These are phyloP conservation scores for Hypoxylon sp. DNA, from an alignment of 2,329 filamentous ascomycete genomes.

Conservation along the genomic window DNA sequence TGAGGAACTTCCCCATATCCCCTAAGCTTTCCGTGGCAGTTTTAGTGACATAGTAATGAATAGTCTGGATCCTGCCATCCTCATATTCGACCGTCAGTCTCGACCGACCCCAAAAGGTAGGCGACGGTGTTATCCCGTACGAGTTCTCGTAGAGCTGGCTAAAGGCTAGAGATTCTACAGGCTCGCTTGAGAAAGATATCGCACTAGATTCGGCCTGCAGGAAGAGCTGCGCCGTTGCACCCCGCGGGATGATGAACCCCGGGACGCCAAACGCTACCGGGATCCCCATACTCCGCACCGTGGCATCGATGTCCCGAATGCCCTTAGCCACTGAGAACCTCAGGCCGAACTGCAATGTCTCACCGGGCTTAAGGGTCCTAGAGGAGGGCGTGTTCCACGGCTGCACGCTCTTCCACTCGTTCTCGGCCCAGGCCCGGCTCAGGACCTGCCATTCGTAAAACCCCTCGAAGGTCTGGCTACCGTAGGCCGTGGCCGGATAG, in stretches of 20 bases:
- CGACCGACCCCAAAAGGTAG: constrained; percentile 63
- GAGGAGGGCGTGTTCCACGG: constrained; percentile 71
- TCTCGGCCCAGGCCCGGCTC: constrained; percentile 66
- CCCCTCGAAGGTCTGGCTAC: constrained; percentile 69
- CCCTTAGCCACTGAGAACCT: constrained; percentile 62
- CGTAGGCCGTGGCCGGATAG: constrained; percentile 59
- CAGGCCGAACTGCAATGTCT: constrained; percentile 63
- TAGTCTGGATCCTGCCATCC: constrained; percentile 62
- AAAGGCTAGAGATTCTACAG: constrained; percentile 56
- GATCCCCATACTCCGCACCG: constrained; percentile 58
- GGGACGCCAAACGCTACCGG: constrained; percentile 67
- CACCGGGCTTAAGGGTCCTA: constrained; percentile 58
- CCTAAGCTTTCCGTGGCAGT: constrained; percentile 58
- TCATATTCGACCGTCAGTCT: constrained; percentile 63
- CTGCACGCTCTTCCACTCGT: constrained; percentile 63
- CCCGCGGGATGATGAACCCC: constrained; percentile 66
- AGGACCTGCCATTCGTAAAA: constrained; percentile 72
- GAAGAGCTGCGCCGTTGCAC: constrained; percentile 61
- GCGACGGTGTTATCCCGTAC: constrained; percentile 60
- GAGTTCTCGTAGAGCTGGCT: constrained; percentile 48
- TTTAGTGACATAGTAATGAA: constrained; percentile 70
- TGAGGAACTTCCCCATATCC: constrained; percentile 66
- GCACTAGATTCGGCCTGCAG: constrained; percentile 59
- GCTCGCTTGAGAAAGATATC: constrained; percentile 56
- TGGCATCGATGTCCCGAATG: constrained; percentile 62